Conservation (phyloP, 2,329 filamentous ascomycete genomes). For the Venturia carpophila region DNA sequence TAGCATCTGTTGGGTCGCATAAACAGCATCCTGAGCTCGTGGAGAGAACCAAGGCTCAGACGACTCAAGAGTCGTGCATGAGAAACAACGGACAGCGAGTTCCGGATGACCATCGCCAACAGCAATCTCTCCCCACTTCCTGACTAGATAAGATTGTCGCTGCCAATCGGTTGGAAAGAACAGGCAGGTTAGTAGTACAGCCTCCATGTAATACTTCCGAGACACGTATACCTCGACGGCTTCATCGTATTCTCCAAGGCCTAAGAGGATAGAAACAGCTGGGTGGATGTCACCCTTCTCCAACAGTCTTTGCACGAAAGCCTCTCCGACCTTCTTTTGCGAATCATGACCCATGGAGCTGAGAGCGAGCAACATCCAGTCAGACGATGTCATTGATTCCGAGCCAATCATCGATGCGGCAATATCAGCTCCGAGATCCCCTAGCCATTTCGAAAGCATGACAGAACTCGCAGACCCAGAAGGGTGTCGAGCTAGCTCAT, state of each 20-base stretch:
- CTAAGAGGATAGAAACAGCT: conserved; percentile 84
- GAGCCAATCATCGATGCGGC: conserved; percentile 68
- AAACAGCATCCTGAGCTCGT: conserved; percentile 56
- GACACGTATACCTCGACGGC: conserved; percentile 95
- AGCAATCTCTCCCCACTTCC: conserved; percentile 92
- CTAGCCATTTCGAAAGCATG: conserved; percentile 85
- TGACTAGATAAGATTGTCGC: conserved; percentile 75
- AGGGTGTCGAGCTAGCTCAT: conserved; percentile 54
- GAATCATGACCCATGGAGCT: conserved; percentile 72
- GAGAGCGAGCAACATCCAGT: conserved; percentile 94
- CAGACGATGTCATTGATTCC: conserved; percentile 81
- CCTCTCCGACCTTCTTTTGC: conserved; percentile 82
- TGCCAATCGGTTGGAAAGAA: conserved; percentile 83
- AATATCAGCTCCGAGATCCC: conserved; percentile 72
- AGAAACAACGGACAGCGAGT: conserved; percentile 85
- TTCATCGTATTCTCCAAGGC: conserved; percentile 85
- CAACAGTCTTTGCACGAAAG: conserved; percentile 82
- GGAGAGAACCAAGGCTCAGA: conserved; percentile 85
- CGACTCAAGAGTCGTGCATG: conserved; percentile 78
- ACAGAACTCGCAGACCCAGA: conserved; percentile 69
- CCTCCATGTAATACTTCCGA: conserved; percentile 86
- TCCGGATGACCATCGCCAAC: conserved; percentile 81
- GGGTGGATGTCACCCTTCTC: conserved; percentile 87
- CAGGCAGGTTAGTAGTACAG: conserved; percentile 77
- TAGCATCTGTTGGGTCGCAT: conserved; percentile 46